Evolutionary conservation across 139 green algal genomes (phyloP), one percentile per base, ranked within the genome.

Genomic region (Micractinium conductrix): DNA sequence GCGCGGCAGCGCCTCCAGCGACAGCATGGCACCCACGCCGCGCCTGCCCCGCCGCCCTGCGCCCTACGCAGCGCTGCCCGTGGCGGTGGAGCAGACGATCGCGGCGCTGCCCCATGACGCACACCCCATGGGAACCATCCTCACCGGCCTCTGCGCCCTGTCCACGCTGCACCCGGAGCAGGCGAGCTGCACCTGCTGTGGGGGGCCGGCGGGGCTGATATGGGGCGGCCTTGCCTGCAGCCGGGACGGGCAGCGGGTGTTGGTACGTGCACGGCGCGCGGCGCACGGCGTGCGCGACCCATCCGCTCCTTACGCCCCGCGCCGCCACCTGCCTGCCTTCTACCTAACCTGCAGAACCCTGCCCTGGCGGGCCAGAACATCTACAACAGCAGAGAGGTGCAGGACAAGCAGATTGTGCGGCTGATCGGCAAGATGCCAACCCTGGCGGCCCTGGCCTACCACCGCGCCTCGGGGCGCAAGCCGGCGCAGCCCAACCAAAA

Each of bases 361-460:
- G 97, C 97, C 10, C 82, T 99, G 5, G 89, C 92, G 30, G 97
- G 97, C n/a, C 90, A 96, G 84, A 89, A 91, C 79, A 88, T 99
- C 26, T 99, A 99, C 92, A 93, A 97, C 72, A 88, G 43, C 44
- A 84, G 93, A 37, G 93, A 96, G 81, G 92, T 98, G 68, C 94
- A 98, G 85, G 96, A 99, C 90, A 98, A 98, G 91, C 97, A 99
- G 92, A 98, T 99, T 81, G 96, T 97, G 74, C 88, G 97, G 4
- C 92, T 99, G 33, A 90, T 94, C 43, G 88, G 92, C 78, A 97
- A 99, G 92, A 93, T 97, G 45, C 95, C 96, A 67, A 95, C 95
- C 1, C 88, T 99, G 21, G 96, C 96, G 8, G 96, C 97, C 2
- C 82, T 96, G 67, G 97, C 97, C 21, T 99, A 99, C 89, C 97